Percentiles rank a stretch among this genome's conserved stretches.
These are phyloP conservation scores for Podaxis sp. DNA, from an alignment of 768 basidiomycete genomes.

Conservation along the genomic window DNA sequence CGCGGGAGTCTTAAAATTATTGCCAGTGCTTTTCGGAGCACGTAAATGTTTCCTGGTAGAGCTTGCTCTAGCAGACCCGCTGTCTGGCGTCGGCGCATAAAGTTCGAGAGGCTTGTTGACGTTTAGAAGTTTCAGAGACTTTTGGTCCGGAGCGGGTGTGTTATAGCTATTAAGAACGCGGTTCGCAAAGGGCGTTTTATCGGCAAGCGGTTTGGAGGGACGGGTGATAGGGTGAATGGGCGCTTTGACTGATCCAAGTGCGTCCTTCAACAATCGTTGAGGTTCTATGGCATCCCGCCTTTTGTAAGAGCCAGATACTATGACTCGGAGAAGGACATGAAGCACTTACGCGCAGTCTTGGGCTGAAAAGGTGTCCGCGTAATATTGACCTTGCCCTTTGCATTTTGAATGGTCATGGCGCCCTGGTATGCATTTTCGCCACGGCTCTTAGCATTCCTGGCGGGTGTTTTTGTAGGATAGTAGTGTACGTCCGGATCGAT, in stretches of 20 bases:
- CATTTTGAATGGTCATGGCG: constrained; percentile 44
- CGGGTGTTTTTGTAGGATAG: constrained; percentile 50
- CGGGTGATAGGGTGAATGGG: constrained; percentile 19
- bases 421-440: constrained; percentile 45
- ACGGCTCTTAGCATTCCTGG: constrained; percentile 36
- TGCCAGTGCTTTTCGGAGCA: constrained; percentile 44
- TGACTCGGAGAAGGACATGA: background rate
- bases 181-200: constrained; percentile 78
- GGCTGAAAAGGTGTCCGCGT: constrained; percentile 33
- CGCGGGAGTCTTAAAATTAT: constrained; percentile 61
- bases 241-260: constrained; percentile 13
- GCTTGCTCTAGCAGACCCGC: constrained; percentile 50
- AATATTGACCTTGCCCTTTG: constrained; percentile 26
- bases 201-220: constrained; percentile 49
- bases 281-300: constrained; percentile 10
- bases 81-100: constrained; percentile 29
- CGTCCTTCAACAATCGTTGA: constrained; percentile 18
- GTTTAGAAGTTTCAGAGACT: constrained; percentile 28
- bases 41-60: constrained; percentile 64
- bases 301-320: background rate
- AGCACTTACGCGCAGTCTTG: constrained; percentile 26
- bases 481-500: constrained; percentile 25
- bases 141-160: constrained; percentile 14
- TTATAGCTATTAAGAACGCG: constrained; percentile 25
- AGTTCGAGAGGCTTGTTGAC: constrained; percentile 15